Evolutionary conservation across 2,329 filamentous ascomycete genomes (phyloP), one percentile per base, ranked within the genome.

Genomic region (Diaporthe amygdali): DNA sequence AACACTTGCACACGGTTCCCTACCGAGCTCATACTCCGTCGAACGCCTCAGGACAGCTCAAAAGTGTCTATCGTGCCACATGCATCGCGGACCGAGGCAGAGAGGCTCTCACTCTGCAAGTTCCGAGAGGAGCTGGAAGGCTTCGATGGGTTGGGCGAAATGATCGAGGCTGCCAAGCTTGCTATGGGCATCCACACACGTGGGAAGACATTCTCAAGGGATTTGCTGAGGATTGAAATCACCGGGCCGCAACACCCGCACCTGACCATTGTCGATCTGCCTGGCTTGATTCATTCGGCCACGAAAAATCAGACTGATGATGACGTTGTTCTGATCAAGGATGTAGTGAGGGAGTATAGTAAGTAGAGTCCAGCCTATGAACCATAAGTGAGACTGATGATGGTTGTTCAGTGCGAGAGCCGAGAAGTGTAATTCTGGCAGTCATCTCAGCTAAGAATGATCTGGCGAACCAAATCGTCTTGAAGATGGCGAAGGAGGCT

Each of bases 211-310:
- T 87, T 88, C 71, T 81, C 80, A 6, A 81, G 80, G 25, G 82
- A 87, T 68, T 77, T 85, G 1, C 81, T 88, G 0, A 80, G 80
- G 2, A 78, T 88, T 49, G 84, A 87, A 73, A 80, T 88, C 15
- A 79, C 79, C 2, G 84, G 86, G 0, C 84, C 87, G 0, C 76
- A 82, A 14, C 79, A 81, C 10, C 84, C 83, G 17, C 84, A 88
- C n/a, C 80, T 91, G 27, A 90, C 88, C 0, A 82, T 91, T 22
- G 87, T 91, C 14, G 88, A 91, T 76, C 79, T 90, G 3, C 88
- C 88, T 0, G 88, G 89, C 1, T 79, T 91, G 25, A 86, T 88
- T 61, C 82, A 86, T 51, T 82, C 81, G 0, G 78, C 82, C 25
- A 84, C 81, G 3, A 83, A 83, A 39, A 77, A 82, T 2, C 84